Evolutionary conservation across 1,284 basidiomycete species (phyloP), one percentile per base, ranked within the genome.

Genomic region (Waitea zeae): DNA sequence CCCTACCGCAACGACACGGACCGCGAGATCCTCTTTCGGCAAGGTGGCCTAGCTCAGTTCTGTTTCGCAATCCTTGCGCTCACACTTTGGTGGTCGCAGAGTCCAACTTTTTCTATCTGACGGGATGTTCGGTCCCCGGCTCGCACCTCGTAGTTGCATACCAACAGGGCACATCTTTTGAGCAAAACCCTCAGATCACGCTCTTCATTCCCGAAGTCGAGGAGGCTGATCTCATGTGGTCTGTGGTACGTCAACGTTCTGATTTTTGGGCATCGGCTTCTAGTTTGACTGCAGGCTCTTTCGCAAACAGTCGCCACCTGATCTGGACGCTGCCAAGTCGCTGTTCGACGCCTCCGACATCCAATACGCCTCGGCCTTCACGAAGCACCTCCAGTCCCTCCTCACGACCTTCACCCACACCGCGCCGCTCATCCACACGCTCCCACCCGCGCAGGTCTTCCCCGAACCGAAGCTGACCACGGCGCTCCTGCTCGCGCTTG

Each of bases 41-140:
- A 62, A 60, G 58, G 55, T 12, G 46, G n/a, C 36, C 19, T 24
- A 17, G 14, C 12, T 19, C 30, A n/a, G 12, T 12, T 19, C 14
- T 7, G 14, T 20, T 17, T 12, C 13, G 15, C 12, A n/a, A n/a
- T n/a, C n/a, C n/a, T n/a, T n/a, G n/a, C n/a, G n/a, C n/a, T n/a
- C 29, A 29, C 20, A 29, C 27, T 19, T 19, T 27, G n/a, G n/a
- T n/a, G n/a, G 7, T 18, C 17, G 24, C 53, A 74, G 58, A 90
- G 57, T 79, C 78, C 45, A 92, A 92, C 56, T 93, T 92, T 53
- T 79, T 70, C 57, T 92, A 88, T 50, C 62, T 92, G 4, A 70
- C 83, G 0, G 86, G 84, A 39, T 86, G 80, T 54, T 58, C 64
- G 31, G 64, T 87, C 1, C 80, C 84, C 3, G 59, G 61, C 0